Percentiles rank a stretch among this genome's conserved stretches.
Evolutionary conservation across 495 filamentous ascomycete genomes (phyloP).

Genomic region (Daldinia grandis): DNA sequence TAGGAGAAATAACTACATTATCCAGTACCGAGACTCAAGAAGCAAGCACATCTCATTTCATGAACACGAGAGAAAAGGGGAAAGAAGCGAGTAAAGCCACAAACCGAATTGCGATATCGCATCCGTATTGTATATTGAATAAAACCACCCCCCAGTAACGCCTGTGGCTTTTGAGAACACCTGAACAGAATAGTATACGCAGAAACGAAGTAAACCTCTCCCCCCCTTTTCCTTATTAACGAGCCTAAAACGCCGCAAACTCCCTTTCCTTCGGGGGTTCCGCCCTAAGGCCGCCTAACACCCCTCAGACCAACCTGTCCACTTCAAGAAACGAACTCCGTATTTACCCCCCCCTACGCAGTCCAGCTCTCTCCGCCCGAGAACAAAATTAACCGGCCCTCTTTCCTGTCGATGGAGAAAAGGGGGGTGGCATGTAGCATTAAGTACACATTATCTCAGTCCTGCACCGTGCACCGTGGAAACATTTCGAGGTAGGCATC

Average conservation of each 20-base stretch:
- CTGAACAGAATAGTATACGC: not conserved
- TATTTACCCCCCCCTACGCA: not conserved
- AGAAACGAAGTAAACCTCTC: not conserved
- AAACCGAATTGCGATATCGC: not conserved
- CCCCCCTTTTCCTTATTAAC: conserved; percentile 6
- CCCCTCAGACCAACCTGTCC: not conserved
- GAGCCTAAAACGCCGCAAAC: conserved; percentile 20
- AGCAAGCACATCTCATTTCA: too few species aligned
- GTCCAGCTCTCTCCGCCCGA: not conserved
- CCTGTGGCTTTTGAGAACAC: conserved; percentile 5
- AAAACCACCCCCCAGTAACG: not conserved
- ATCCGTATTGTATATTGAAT: conserved; percentile 10
- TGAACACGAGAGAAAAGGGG: too few species aligned
- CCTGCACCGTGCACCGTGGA: not conserved
- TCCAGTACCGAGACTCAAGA: too few species aligned
- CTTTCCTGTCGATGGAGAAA: not conserved
- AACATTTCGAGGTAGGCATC: not conserved
- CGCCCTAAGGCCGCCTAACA: not conserved
- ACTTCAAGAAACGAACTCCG: not conserved
- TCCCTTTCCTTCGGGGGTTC: conserved; percentile 1
- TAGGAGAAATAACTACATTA: too few species aligned
- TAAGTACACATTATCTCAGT: conserved; percentile 6
- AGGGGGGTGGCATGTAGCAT: not conserved
- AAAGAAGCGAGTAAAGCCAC: not conserved
- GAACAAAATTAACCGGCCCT: conserved; percentile 3